phyloP scores from a whole-genome alignment of 2,329 filamentous ascomycete species.

The Fusarium sp. region DNA sequence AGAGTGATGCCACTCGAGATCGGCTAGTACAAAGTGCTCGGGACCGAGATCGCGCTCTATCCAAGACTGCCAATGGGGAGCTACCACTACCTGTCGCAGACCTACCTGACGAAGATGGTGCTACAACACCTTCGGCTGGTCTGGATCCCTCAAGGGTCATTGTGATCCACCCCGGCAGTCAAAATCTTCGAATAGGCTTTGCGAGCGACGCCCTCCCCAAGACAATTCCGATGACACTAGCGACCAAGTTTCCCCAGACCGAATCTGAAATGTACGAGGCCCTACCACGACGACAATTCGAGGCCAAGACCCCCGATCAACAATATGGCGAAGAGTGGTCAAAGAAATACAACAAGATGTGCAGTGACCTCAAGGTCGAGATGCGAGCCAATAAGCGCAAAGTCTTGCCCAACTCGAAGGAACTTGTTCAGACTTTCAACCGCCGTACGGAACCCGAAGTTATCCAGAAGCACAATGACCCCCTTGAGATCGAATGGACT shows the following conservation, averaged over 20 bases:
- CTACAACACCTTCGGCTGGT: slow-evolving; percentile 64
- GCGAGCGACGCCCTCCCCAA: slow-evolving; percentile 96
- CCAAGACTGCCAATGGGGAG: slow-evolving; percentile 75
- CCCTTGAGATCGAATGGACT: slow-evolving; percentile 94
- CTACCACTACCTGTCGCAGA: slow-evolving; percentile 67
- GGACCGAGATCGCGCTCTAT: slow-evolving; percentile 85
- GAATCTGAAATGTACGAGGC: slow-evolving; percentile 86
- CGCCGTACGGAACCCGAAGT: slow-evolving; percentile 81
- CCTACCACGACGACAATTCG: slow-evolving; percentile 75
- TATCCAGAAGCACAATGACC: slow-evolving; percentile 94
- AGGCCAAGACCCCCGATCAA: slow-evolving; percentile 72
- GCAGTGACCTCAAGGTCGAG: slow-evolving; percentile 83
- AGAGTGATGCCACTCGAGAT: slow-evolving; percentile 86
- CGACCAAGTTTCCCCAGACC: slow-evolving; percentile 76
- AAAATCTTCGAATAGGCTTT: slow-evolving; percentile 92
- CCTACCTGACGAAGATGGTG: slow-evolving; percentile 64
- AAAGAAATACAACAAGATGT: slow-evolving; percentile 81
- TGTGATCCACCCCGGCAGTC: slow-evolving; percentile 93
- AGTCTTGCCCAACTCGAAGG: slow-evolving; percentile 96
- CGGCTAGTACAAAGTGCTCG: slow-evolving; percentile 85
- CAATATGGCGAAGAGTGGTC: slow-evolving; percentile 86
- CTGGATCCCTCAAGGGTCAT: slow-evolving; percentile 88
- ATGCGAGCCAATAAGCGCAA: slow-evolving; percentile 95
- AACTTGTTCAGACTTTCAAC: slow-evolving; percentile 95
- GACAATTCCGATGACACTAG: slow-evolving; percentile 92